Conservation (phyloP, 2,329 filamentous ascomycete genomes). For the Venturia pyrina region DNA sequence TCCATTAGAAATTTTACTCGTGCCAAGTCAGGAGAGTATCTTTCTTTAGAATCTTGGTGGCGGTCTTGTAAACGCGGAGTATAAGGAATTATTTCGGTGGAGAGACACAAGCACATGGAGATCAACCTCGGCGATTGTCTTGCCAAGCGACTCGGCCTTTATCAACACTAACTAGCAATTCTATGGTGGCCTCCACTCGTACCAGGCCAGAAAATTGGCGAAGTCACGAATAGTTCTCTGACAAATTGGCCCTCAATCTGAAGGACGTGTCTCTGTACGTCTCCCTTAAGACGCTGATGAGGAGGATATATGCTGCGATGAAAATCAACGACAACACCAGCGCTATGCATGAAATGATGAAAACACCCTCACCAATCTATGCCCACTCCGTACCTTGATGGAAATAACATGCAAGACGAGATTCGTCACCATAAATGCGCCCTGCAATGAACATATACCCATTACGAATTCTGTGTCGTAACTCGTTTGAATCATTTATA, state of each 20-base stretch:
- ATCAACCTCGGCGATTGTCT: background rate
- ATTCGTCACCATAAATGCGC: background rate
- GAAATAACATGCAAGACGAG: background rate
- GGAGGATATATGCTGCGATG: background rate
- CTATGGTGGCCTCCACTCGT: background rate
- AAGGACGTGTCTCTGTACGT: background rate
- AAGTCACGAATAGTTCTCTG: background rate
- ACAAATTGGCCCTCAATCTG: background rate
- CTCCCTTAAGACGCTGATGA: background rate
- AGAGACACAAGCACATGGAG: background rate
- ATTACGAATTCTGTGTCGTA: background rate
- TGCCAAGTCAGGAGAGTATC: too few species aligned
- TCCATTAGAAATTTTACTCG: too few species aligned
- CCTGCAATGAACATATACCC: background rate
- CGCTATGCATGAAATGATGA: background rate
- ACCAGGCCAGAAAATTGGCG: too few species aligned
- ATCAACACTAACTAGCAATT: background rate
- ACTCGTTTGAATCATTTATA: slow-evolving; percentile 1
- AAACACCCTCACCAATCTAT: background rate
- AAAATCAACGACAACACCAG: background rate
- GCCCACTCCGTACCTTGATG: background rate
- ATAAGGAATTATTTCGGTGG: background rate
- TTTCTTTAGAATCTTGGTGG: too few species aligned
- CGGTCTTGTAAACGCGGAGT: too few species aligned
- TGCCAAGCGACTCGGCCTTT: background rate